Percentiles rank a stretch among this genome's conserved stretches.
Evolutionary conservation across 2,329 filamentous ascomycete species (phyloP).

Genomic region (Pestalotiopsis sp.): DNA sequence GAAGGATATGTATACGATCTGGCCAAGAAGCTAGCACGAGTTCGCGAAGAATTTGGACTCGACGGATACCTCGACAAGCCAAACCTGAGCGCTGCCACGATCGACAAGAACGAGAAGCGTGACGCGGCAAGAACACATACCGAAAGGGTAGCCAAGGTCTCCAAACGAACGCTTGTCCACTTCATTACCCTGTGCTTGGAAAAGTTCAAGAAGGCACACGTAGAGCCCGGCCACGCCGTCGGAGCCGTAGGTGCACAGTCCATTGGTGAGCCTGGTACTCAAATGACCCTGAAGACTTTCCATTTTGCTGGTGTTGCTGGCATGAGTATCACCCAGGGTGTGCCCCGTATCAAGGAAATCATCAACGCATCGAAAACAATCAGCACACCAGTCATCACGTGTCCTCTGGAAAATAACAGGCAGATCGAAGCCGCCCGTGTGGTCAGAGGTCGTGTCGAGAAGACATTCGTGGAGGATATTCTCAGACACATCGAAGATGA

Average conservation of each 20-base stretch:
- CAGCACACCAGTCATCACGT: constrained; percentile 91
- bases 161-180: constrained; percentile 68
- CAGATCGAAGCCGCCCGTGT: constrained; percentile 82
- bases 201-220: constrained; percentile 89
- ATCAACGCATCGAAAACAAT: constrained; percentile 97
- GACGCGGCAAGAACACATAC: constrained; percentile 27
- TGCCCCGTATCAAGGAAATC: constrained; percentile 99
- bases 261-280: constrained; percentile 96
- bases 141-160: constrained; percentile 83
- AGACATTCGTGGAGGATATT: constrained; percentile 85
- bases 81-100: constrained; percentile 23
- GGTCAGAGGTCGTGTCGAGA: constrained; percentile 92
- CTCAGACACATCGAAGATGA: constrained; percentile 84
- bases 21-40: constrained; percentile 61
- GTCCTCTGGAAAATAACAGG: constrained; percentile 75
- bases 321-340: constrained; percentile 99
- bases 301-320: constrained; percentile 99
- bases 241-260: constrained; percentile 96
- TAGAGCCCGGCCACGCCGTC: constrained; percentile 93
- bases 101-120: constrained; percentile 32
- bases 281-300: constrained; percentile 99
- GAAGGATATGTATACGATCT: constrained; percentile 68
- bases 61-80: constrained; percentile 36
- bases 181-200: constrained; percentile 84
- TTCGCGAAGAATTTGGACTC: constrained; percentile 54